Evolutionary conservation across 2,329 filamentous ascomycete species (phyloP).

Genomic region (Stagonosporopsis rhizophila): DNA sequence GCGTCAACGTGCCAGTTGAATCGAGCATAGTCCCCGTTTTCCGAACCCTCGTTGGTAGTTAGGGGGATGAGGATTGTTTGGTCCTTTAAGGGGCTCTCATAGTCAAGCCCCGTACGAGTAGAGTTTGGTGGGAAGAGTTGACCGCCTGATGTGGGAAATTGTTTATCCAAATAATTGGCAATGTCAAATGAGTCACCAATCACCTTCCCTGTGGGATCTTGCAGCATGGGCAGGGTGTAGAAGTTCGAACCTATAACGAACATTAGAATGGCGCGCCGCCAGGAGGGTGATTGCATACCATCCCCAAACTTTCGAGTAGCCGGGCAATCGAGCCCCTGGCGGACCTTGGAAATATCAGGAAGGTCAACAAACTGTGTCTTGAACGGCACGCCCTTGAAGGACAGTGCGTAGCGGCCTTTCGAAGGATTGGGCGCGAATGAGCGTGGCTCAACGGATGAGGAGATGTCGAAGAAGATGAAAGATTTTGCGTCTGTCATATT

Average conservation of each 20-base stretch:
- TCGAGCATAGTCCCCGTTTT: constrained; percentile 27
- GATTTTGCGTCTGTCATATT: constrained; percentile 6
- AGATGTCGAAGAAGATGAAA: constrained; percentile 58
- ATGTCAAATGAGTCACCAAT: constrained; percentile 73
- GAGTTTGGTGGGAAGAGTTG: constrained; percentile 58
- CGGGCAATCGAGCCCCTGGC: constrained; percentile 50
- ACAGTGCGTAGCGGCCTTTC: constrained; percentile 59
- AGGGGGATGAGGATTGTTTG: constrained; percentile 40
- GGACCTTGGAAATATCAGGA: constrained; percentile 56
- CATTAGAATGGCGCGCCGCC: not conserved
- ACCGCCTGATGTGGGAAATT: constrained; percentile 57
- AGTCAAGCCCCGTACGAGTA: constrained; percentile 50
- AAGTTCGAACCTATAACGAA: constrained; percentile 55
- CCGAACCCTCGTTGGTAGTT: constrained; percentile 51
- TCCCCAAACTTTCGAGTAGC: constrained; percentile 63
- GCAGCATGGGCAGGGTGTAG: constrained; percentile 66
- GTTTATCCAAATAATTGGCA: constrained; percentile 64
- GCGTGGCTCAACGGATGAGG: constrained; percentile 47
- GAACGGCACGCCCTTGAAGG: constrained; percentile 58
- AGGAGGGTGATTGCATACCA: constrained; percentile 30
- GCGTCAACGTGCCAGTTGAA: constrained; percentile 66
- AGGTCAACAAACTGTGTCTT: constrained; percentile 62
- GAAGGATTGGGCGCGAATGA: constrained; percentile 60
- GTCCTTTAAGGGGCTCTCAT: constrained; percentile 40
- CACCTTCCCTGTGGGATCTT: constrained; percentile 53